Evolutionary conservation across 768 basidiomycete genomes (phyloP).

Genomic region (Ramaria sp.): DNA sequence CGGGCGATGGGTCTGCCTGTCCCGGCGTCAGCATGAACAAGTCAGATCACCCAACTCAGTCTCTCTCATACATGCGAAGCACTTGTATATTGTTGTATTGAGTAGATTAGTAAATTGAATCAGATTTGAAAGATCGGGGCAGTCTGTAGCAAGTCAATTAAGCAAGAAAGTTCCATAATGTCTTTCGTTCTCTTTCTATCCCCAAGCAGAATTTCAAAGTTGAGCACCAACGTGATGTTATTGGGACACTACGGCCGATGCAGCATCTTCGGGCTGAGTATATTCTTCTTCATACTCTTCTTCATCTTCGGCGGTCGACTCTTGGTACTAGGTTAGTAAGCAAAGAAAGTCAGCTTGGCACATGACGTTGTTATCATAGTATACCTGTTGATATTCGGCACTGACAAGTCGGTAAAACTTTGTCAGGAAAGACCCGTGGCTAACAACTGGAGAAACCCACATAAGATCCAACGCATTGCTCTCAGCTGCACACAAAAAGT

Average conservation of each 20-base stretch:
- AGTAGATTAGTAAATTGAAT: too few species aligned
- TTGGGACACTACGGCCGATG: background rate
- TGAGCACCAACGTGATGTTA: background rate
- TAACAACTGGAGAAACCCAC: conserved; percentile 33
- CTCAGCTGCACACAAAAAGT: conserved; percentile 38
- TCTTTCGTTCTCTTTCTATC: background rate
- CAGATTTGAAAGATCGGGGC: too few species aligned
- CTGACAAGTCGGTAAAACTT: conserved; percentile 26
- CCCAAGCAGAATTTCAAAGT: background rate
- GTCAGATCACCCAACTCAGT: too few species aligned
- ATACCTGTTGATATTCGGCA: conserved; percentile 82
- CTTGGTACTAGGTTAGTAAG: conserved; percentile 40
- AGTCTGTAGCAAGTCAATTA: too few species aligned
- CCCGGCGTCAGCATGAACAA: background rate
- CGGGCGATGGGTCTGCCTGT: conserved; percentile 35
- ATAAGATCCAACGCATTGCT: conserved; percentile 73
- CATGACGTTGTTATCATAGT: conserved; percentile 5
- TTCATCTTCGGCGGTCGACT: conserved; percentile 38
- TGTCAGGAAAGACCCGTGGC: conserved; percentile 10
- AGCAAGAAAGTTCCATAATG: too few species aligned
- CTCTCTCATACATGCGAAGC: too few species aligned
- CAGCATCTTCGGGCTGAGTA: conserved; percentile 18
- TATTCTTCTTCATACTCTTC: conserved; percentile 25
- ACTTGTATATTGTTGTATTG: too few species aligned
- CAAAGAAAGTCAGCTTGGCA: background rate